Percentiles rank a stretch among this genome's conserved stretches.
Conservation (phyloP, 345 rosid species). For the Gynandropsis gynandra region DNA sequence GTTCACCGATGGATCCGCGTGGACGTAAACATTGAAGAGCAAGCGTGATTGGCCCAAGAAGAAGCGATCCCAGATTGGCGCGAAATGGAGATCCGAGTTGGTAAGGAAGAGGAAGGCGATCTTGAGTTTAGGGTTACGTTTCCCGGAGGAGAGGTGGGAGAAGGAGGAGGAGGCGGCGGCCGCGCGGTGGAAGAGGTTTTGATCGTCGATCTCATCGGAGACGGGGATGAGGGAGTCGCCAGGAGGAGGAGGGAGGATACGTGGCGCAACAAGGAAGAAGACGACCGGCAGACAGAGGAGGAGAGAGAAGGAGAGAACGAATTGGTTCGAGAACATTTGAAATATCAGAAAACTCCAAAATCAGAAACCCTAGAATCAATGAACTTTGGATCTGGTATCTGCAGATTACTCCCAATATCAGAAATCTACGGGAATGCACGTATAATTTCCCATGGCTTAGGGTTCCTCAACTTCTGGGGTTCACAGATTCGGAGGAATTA, state of each 20-base stretch:
- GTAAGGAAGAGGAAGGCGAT: constrained; percentile 91
- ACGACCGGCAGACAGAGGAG: constrained; percentile 39
- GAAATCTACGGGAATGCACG: constrained; percentile 21
- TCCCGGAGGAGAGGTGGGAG: constrained; percentile 55
- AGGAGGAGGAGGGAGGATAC: constrained; percentile 42
- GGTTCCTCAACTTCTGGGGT: neutral
- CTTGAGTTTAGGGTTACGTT: constrained; percentile 48
- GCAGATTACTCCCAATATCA: neutral
- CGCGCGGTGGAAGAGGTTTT: constrained; percentile 56
- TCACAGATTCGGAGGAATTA: constrained; percentile 4
- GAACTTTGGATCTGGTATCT: neutral
- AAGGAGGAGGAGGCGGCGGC: constrained; percentile 34
- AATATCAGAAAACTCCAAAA: constrained; percentile 14
- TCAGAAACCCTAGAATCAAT: constrained; percentile 21
- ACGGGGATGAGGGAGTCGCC: constrained; percentile 49
- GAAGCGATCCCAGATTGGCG: constrained; percentile 75
- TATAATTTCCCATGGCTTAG: constrained; percentile 7
- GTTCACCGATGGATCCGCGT: constrained; percentile 74
- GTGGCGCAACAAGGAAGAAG: constrained; percentile 44
- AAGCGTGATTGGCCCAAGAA: constrained; percentile 31
- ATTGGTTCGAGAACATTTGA: constrained; percentile 49
- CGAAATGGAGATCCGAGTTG: constrained; percentile 77
- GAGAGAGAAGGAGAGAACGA: constrained; percentile 38
- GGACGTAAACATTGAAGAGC: constrained; percentile 76
- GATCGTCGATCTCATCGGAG: constrained; percentile 73